A percentile compares a stretch with the other conserved stretches of the same genome.
Evolutionary conservation across 768 basidiomycete species (phyloP).

Genomic region (Flagelloscypha sp.): DNA sequence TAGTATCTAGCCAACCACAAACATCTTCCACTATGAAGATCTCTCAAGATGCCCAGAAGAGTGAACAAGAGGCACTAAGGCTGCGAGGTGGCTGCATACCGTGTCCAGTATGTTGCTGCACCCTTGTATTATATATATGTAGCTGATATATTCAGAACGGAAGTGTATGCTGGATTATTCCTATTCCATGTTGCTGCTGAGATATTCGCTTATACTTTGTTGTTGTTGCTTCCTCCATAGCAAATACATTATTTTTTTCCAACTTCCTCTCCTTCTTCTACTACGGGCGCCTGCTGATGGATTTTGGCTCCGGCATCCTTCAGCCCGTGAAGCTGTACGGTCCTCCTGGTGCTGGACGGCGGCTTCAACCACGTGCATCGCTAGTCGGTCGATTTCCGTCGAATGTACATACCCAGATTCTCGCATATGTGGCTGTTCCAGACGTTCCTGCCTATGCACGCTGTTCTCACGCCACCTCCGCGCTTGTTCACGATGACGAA

Average conservation of each 20-base stretch:
- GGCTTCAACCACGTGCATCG: conserved; percentile 19
- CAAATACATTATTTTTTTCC: too few species aligned
- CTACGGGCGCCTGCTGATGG: too few species aligned
- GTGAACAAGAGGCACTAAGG: conserved; percentile 11
- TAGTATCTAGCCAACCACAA: conserved; percentile 15
- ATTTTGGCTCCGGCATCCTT: too few species aligned
- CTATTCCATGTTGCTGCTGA: conserved; percentile 25
- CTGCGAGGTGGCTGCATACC: conserved; percentile 24
- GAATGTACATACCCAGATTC: conserved; percentile 66
- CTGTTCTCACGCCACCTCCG: conserved; percentile 53
- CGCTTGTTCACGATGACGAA: conserved; percentile 58
- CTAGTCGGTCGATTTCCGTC: conserved; percentile 74
- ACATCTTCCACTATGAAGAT: conserved; percentile 9
- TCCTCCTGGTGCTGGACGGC: conserved; percentile 20
- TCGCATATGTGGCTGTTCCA: conserved; percentile 67
- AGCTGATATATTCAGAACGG: conserved; percentile 17
- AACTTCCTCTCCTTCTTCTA: too few species aligned
- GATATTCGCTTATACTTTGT: too few species aligned
- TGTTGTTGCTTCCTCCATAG: too few species aligned
- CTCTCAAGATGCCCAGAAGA: conserved; percentile 3
- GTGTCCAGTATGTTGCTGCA: conserved; percentile 18
- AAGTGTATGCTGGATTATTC: conserved; percentile 28
- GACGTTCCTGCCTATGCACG: conserved; percentile 74
- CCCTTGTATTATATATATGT: not conserved
- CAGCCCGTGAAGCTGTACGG: conserved; percentile 19